These are phyloP conservation scores for Ogataea wickerhamii DNA, from an alignment of 805 yeast genomes.

Conservation along the genomic window DNA sequence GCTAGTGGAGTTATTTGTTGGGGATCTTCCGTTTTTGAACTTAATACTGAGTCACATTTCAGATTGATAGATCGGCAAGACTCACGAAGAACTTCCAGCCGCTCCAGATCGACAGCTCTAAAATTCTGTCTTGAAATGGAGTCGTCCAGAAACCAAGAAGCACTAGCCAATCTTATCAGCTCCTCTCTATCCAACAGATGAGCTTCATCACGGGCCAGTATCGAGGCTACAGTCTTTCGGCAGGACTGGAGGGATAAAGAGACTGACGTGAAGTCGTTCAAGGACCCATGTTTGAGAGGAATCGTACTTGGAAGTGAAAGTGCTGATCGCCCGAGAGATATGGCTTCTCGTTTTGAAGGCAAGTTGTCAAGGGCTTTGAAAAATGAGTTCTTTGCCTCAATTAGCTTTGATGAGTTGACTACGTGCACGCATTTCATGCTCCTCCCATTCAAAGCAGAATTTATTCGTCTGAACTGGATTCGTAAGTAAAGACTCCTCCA, in stretches of 20 bases:
- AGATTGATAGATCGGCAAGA: slow-evolving; percentile 26
- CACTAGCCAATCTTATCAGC: slow-evolving; percentile 12
- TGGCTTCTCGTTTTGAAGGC: too few relatives aligned
- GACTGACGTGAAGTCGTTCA: too few relatives aligned
- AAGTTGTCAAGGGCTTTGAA: slow-evolving; percentile 3
- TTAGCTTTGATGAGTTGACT: neutral
- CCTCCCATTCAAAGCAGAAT: slow-evolving; percentile 12
- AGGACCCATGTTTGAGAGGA: too few relatives aligned
- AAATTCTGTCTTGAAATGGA: slow-evolving; percentile 5
- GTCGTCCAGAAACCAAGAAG: slow-evolving; percentile 15
- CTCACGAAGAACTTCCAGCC: slow-evolving; percentile 19
- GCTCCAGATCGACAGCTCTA: slow-evolving; percentile 26
- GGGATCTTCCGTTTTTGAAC: slow-evolving; percentile 13
- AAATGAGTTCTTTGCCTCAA: slow-evolving; percentile 2
- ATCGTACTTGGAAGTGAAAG: too few relatives aligned
- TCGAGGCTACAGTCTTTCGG: too few relatives aligned
- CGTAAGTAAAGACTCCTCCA: neutral
- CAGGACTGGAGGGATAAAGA: too few relatives aligned
- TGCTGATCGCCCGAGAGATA: too few relatives aligned
- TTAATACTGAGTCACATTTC: slow-evolving; percentile 25
- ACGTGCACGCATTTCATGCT: too few relatives aligned
- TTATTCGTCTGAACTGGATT: slow-evolving; percentile 16
- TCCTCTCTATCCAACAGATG: slow-evolving; percentile 17
- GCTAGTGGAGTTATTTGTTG: slow-evolving; percentile 18
- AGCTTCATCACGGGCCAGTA: too few relatives aligned